Conservation (phyloP, 306 rosid genomes). For the Sphenostylis stenocarpa region DNA sequence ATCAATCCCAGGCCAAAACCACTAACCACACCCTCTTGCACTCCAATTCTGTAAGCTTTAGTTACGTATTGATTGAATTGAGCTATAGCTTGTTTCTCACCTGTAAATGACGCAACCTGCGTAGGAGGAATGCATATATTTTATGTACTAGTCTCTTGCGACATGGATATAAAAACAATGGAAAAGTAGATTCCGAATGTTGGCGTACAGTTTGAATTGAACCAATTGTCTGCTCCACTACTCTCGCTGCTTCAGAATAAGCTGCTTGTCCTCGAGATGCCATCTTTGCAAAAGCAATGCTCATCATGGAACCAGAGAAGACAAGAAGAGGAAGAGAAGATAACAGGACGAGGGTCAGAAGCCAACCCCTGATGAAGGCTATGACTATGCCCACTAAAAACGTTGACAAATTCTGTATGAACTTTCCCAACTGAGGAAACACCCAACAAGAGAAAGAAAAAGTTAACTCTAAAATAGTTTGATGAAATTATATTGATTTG, state of each 20-base stretch:
- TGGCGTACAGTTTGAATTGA: constrained; percentile 70
- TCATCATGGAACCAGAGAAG: constrained; percentile 57
- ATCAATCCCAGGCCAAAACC: constrained; percentile 61
- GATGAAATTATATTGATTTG: background rate
- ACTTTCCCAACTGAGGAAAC: constrained; percentile 61
- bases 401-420: constrained; percentile 49
- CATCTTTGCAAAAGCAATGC: constrained; percentile 50
- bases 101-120: constrained; percentile 80
- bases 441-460: constrained; percentile 3
- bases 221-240: constrained; percentile 68
- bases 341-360: constrained; percentile 66
- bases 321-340: constrained; percentile 70
- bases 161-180: constrained; percentile 3
- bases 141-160: background rate
- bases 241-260: too few species aligned
- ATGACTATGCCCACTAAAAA: constrained; percentile 60
- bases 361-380: constrained; percentile 82
- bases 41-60: constrained; percentile 64
- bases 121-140: constrained; percentile 11
- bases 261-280: constrained; percentile 78
- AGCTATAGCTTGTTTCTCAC: constrained; percentile 64
- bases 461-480: background rate
- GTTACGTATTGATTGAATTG: constrained; percentile 51
- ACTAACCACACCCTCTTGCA: constrained; percentile 61
- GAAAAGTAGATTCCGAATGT: background rate